Percentiles rank a stretch among this genome's conserved stretches.
Conservation (phyloP, 495 filamentous ascomycete genomes). For the Saxophila tyrrhenica region DNA sequence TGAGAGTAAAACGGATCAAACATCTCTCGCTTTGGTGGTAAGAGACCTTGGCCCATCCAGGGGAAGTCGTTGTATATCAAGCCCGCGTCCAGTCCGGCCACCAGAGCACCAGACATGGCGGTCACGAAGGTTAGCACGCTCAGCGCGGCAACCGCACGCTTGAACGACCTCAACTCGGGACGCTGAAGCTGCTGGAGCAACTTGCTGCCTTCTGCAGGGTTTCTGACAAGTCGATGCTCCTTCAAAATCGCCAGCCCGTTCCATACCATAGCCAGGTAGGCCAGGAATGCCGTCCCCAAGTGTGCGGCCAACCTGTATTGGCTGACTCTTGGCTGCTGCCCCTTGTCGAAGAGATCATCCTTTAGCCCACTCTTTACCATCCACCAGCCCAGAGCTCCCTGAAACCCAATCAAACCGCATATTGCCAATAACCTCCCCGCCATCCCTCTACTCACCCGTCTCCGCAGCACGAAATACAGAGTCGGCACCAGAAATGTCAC, state of each 20-base stretch:
- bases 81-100: slow-evolving; percentile 89
- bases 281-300: slow-evolving; percentile 76
- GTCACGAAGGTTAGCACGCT: slow-evolving; percentile 72
- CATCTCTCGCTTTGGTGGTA: slow-evolving; percentile 72
- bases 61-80: slow-evolving; percentile 98
- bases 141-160: slow-evolving; percentile 59
- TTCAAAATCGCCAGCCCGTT: slow-evolving; percentile 78
- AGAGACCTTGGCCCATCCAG: slow-evolving; percentile 73
- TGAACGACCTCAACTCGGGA: slow-evolving; percentile 59
- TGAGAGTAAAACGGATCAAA: slow-evolving; percentile 79
- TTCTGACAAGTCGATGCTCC: slow-evolving; percentile 50
- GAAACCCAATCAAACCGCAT: slow-evolving; percentile 79
- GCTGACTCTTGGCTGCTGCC: slow-evolving; percentile 78
- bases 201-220: slow-evolving; percentile 45
- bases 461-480: slow-evolving; percentile 73
- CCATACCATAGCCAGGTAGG: slow-evolving; percentile 89
- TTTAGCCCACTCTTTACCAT: slow-evolving; percentile 96
- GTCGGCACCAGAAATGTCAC: slow-evolving; percentile 80
- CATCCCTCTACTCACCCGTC: slow-evolving; percentile 68
- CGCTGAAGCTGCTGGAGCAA: slow-evolving; percentile 48
- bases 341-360: slow-evolving; percentile 86
- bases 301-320: slow-evolving; percentile 90
- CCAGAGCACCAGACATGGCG: slow-evolving; percentile 83
- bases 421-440: slow-evolving; percentile 63
- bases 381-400: slow-evolving; percentile 96